Base-by-base conservation (phyloP, 768 basidiomycete species). In the Kwoniella dejecticola region DNA sequence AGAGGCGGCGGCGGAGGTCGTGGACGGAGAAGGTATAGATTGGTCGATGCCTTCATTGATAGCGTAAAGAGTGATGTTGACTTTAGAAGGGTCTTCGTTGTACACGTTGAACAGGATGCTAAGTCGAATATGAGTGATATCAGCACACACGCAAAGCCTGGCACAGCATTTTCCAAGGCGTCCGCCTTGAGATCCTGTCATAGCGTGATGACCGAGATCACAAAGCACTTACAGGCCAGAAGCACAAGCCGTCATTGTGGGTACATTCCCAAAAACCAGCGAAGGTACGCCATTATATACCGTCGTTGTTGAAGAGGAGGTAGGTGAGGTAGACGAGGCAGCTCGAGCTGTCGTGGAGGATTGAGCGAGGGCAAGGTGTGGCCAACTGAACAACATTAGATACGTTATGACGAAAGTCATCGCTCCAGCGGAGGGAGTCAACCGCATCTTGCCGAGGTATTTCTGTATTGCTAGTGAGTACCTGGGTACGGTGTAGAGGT, bases 21-120 rank as follows among this genome's bases (percentile, higher is more conserved):
- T 47, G 0, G 60, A 29, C 27, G 56, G 54, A 11, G 60, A 57
- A 26, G 61, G 61, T 6, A 62, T 49, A 2, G 61, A 31, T 47
- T 62, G 61, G 42, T 62, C 61, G n/a, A 62, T 27, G 19, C 61
- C 61, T n/a, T 45, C 55, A 38, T 62, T 62, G n/a, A 62, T 31
- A 11, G 49, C 61, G 41, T 62, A 62, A 21, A 62, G 61, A 30
- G 53, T 57, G 48, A 62, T 50, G 41, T 62, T 62, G 40, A 57
- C 48, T 38, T 57, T 50, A 4, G 54, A 57, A 19, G 61, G 29
- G 29, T 62, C 61, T 41, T 56, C 61, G 47, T 47, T 47, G 40
- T 49, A 56, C 12, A 56, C 27, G 11, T 50, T 40, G 26, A 38
- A 62, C 11, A 56, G 33, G 40, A 62, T 57, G 12, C 61, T 62